These are phyloP conservation scores for Macrophomina tecta DNA, from an alignment of 2,329 filamentous ascomycete genomes.

Conservation along the genomic window DNA sequence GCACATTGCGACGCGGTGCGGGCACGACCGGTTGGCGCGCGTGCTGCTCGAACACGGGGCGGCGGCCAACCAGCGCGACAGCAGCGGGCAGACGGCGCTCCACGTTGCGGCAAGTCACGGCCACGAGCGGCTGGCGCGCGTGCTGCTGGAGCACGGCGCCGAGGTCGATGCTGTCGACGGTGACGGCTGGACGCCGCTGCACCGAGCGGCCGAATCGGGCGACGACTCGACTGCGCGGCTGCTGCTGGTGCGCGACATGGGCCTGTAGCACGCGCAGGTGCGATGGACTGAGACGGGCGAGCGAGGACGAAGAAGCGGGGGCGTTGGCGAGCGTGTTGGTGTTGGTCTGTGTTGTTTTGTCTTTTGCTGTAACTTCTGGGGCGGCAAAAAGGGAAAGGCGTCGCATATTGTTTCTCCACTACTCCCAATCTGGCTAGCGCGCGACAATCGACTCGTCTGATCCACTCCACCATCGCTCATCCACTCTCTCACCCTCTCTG, in stretches of 20 bases:
- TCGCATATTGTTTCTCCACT: too few species aligned
- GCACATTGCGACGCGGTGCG: background rate
- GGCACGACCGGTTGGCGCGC: background rate
- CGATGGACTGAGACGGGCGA: too few species aligned
- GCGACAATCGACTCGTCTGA: too few species aligned
- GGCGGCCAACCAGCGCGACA: background rate
- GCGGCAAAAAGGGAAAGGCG: too few species aligned
- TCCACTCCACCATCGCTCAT: too few species aligned
- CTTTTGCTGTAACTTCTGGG: too few species aligned
- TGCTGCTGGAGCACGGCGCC: conserved; percentile 7
- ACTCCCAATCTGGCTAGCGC: too few species aligned
- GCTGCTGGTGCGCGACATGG: background rate
- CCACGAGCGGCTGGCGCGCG: background rate
- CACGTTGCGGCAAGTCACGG: background rate
- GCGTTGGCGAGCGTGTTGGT: too few species aligned
- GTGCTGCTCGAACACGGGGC: background rate
- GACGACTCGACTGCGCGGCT: background rate
- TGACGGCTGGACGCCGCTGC: conserved; percentile 1
- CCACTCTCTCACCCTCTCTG: too few species aligned
- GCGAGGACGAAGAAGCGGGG: too few species aligned
- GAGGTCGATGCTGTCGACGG: conserved; percentile 1
- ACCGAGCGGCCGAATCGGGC: background rate
- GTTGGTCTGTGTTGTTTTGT: too few species aligned
- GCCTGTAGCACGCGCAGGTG: background rate
- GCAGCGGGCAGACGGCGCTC: conserved; percentile 7